Base-by-base conservation (phyloP, 768 basidiomycete species). In the Xanthoconium purpureum region DNA sequence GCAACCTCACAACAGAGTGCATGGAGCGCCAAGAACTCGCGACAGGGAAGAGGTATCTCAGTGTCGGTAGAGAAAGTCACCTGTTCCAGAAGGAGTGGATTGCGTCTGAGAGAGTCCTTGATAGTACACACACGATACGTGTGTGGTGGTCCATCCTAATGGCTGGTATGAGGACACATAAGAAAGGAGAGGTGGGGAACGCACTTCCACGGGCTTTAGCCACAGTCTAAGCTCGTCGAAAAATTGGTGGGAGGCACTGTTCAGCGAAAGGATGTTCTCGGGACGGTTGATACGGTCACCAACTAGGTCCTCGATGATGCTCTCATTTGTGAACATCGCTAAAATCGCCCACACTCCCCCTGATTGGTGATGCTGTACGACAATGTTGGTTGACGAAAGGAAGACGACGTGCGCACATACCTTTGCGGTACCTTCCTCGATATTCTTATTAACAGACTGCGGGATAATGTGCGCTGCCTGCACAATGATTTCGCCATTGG, bases 1-100 rank as follows among this genome's bases (percentile, higher is more conserved):
- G 51, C 47, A 3, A 50, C 33, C 32, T 59, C 50, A 37, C 58
- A 59, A 17, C 55, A 59, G 2, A 57, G 51, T 36, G 55, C 43
- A 18, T 59, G 51, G 24, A 60, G 37, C 0, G 42, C 48, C 44
- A 58, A 33, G n/a, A 29, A 47, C 12, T 30, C 32, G 3, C 0
- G 43, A 14, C 8, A 1, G 7, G 58, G 54, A 14, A 59, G 46
- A 17, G 58, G 54, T 6, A 54, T 0, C 1, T 37, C 28, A 0
- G 47, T 40, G 1, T 8, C 9, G 2, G 55, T 53, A 3, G 51
- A 45, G 29, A 57, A 57, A 9, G 47, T 57, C 20, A 52, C 36
- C 1, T 6, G 3, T 35, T 59, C 58, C 0, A 50, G 45, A 39
- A 56, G 4, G 35, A 17, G 30, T 29, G n/a, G n/a, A 40, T n/a